These are phyloP conservation scores for Orbilia quercus DNA, from an alignment of 2,329 filamentous ascomycete species.

Conservation along the genomic window DNA sequence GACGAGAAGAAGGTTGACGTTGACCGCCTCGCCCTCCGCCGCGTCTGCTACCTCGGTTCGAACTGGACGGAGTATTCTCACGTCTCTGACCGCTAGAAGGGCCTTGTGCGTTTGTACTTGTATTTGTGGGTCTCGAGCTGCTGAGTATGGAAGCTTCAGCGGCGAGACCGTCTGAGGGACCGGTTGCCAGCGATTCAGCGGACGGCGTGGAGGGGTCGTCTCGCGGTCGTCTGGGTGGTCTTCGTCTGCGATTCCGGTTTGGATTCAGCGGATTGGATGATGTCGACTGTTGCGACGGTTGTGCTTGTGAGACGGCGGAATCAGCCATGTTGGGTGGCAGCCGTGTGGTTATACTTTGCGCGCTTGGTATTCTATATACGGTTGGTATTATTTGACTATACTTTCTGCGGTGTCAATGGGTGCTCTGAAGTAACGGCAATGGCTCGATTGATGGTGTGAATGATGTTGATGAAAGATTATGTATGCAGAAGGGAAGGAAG, in stretches of 20 bases:
- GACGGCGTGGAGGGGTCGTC: slow-evolving; percentile 33
- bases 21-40: slow-evolving; percentile 23
- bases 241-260: slow-evolving; percentile 38
- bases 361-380: not conserved
- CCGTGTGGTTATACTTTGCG: not conserved
- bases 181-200: slow-evolving; percentile 32
- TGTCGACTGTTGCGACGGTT: slow-evolving; percentile 18
- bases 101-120: slow-evolving; percentile 1
- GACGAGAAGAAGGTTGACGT: slow-evolving; percentile 9
- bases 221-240: slow-evolving; percentile 32
- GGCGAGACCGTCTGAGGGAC: slow-evolving; percentile 28
- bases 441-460: too few relatives aligned
- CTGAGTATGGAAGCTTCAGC: slow-evolving; percentile 8
- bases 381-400: too few relatives aligned
- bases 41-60: slow-evolving; percentile 28
- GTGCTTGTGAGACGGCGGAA: slow-evolving; percentile 5
- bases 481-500: not conserved
- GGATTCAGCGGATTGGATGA: slow-evolving; percentile 15
- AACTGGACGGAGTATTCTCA: slow-evolving; percentile 39
- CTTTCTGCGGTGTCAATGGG: not conserved
- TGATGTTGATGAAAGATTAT: too few relatives aligned
- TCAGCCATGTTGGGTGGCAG: slow-evolving; percentile 44
- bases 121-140: slow-evolving; percentile 31
- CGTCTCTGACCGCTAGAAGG: slow-evolving; percentile 37
- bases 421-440: not conserved